Evolutionary conservation across 2,329 filamentous ascomycete genomes (phyloP), one percentile per base, ranked within the genome.

Genomic region (Paramyrothecium roridum): DNA sequence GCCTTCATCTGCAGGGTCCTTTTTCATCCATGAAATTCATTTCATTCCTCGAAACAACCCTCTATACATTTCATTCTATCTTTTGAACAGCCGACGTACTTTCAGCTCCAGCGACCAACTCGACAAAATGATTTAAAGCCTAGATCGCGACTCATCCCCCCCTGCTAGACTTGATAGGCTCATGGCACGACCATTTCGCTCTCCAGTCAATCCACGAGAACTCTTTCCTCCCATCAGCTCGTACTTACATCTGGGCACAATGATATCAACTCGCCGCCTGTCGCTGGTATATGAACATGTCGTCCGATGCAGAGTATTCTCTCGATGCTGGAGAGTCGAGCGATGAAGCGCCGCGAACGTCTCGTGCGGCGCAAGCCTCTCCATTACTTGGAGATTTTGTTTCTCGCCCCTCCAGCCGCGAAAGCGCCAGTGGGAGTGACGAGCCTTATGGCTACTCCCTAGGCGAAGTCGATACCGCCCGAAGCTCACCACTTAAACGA

Each of bases 401-500:
- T 23, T 57, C 57, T 19, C 50, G 12, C 45, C 61, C 57, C 50
- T 58, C 55, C 21, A 58, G 60, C 46, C 30, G 57, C 33, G 57
- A 62, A 52, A 49, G 47, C 2, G 57, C 55, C 45, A 60, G 54
- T 54, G 57, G 63, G 19, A 22, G 48, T 22, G 57, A 59, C 11
- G 58, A 56, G 52, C 45, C 19, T 22, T 34, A 3, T 49, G 55
- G 37, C 37, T 19, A 8, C n/a, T 19, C n/a, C 11, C 20, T 20
- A 8, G 54, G 49, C 8, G 56, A 54, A 16, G 37, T 48, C 8
- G 54, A 56, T 6, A 50, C 58, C 2, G 59, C 55, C 7, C 55
- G 53, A 12, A n/a, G 43, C 48, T 65, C 60, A 16, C 57, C 58
- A 2, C 61, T 68, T 22, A 76, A 76, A 57, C 65, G 67, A 16